These are phyloP conservation scores for Phyllostachys edulis DNA, from an alignment of 176 grass and related monocot genomes.

Conservation along the genomic window DNA sequence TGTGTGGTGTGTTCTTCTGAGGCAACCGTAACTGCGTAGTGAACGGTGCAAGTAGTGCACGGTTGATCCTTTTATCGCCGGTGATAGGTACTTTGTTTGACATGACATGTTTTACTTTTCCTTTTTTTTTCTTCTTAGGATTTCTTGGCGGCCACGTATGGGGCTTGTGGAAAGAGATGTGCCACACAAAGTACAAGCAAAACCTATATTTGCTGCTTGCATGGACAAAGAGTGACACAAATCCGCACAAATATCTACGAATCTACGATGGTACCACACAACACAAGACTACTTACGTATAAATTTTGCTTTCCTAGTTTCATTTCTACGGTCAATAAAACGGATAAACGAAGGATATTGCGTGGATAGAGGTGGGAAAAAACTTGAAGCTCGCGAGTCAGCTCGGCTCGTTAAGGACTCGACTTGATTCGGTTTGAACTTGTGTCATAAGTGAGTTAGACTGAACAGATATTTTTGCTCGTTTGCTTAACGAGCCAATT, in stretches of 20 bases:
- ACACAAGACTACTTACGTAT: not conserved
- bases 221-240: not conserved
- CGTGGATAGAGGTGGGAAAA: too few relatives aligned
- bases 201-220: not conserved
- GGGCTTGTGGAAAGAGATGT: constrained; percentile 10
- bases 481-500: too few relatives aligned
- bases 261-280: not conserved
- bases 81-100: not conserved
- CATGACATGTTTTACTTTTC: constrained; percentile 4
- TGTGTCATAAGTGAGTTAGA: too few relatives aligned
- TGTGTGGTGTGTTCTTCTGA: not conserved
- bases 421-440: too few relatives aligned
- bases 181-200: not conserved
- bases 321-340: too few relatives aligned
- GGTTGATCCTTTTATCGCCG: not conserved
- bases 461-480: too few relatives aligned
- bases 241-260: not conserved
- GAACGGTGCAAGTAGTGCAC: not conserved
- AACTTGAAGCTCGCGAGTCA: too few relatives aligned
- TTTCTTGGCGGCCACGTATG: not conserved
- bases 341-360: too few relatives aligned
- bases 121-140: not conserved
- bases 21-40: too few relatives aligned
- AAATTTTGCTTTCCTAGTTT: not conserved
- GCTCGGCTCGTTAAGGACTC: too few relatives aligned